Percentiles rank a stretch among this genome's conserved stretches.
phyloP scores from a whole-genome alignment of 2,329 filamentous ascomycete species.

The Xylaria sp. region DNA sequence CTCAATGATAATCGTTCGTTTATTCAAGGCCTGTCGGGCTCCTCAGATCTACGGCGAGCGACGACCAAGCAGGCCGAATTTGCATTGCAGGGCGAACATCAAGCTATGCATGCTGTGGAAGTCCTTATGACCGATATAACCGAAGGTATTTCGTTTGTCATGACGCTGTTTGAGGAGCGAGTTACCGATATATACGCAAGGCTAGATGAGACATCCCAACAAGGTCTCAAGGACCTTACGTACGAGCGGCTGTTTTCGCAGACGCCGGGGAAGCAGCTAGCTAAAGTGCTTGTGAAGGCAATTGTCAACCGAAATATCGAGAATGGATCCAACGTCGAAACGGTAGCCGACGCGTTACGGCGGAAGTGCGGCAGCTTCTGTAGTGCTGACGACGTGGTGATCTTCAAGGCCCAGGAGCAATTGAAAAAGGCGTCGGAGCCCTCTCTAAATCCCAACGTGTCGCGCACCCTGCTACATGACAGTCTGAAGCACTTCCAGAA shows the following conservation, averaged over 20 bases:
- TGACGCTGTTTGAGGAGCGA: constrained; percentile 92
- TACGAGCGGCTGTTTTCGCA: constrained; percentile 89
- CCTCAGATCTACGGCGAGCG: constrained; percentile 79
- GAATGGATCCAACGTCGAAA: constrained; percentile 96
- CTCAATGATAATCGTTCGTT: constrained; percentile 86
- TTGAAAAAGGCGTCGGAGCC: constrained; percentile 86
- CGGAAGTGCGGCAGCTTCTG: constrained; percentile 96
- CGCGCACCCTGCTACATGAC: constrained; percentile 82
- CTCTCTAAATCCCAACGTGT: constrained; percentile 73
- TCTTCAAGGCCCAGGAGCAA: constrained; percentile 97
- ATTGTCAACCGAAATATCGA: constrained; percentile 98
- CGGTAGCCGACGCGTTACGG: constrained; percentile 90
- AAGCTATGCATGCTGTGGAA: constrained; percentile 84
- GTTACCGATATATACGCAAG: constrained; percentile 84
- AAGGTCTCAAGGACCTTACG: constrained; percentile 76
- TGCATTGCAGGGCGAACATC: constrained; percentile 90
- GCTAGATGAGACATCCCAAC: constrained; percentile 72
- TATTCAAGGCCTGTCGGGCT: constrained; percentile 92
- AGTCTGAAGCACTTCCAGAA: constrained; percentile 87
- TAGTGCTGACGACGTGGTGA: constrained; percentile 93
- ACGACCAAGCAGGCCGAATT: constrained; percentile 88
- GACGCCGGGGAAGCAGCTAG: constrained; percentile 80
- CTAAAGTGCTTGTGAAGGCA: constrained; percentile 92
- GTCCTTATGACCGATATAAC: constrained; percentile 88
- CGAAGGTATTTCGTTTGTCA: constrained; percentile 94